phyloP scores from a whole-genome alignment of 2,329 filamentous ascomycete species.

The Paramyrothecium sp. region DNA sequence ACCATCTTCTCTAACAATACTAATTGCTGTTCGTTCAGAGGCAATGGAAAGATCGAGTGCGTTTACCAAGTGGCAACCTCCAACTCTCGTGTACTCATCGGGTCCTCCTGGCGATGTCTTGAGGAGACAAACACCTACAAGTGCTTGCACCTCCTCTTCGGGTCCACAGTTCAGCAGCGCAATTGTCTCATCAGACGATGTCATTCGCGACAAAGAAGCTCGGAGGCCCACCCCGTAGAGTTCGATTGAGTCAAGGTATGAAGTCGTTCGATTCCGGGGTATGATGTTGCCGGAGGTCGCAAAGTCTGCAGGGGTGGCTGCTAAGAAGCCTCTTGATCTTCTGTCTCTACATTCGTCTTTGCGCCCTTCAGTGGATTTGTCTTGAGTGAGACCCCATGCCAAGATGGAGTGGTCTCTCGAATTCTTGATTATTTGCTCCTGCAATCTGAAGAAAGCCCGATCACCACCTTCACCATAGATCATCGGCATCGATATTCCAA shows the following conservation, averaged over 20 bases:
- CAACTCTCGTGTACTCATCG: slow-evolving; percentile 5
- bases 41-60: too few species aligned
- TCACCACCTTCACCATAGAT: slow-evolving; percentile 14
- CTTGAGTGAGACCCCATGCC: slow-evolving; percentile 9
- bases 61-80: not conserved
- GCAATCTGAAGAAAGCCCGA: slow-evolving; percentile 11
- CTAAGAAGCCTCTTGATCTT: not conserved
- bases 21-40: not conserved
- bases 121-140: slow-evolving; percentile 5
- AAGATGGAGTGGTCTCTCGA: slow-evolving; percentile 15
- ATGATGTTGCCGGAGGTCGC: slow-evolving; percentile 6
- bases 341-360: not conserved
- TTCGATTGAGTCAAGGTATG: slow-evolving; percentile 2
- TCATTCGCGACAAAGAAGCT: not conserved
- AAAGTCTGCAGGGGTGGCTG: slow-evolving; percentile 5
- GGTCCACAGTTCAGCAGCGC: slow-evolving; percentile 8
- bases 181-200: not conserved
- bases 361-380: not conserved
- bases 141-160: not conserved
- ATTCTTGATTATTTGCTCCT: slow-evolving; percentile 13
- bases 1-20: slow-evolving; percentile 1
- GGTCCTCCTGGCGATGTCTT: not conserved
- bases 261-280: not conserved
- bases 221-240: slow-evolving; percentile 7
- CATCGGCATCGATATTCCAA: slow-evolving; percentile 13